Percentiles rank a stretch among this genome's conserved stretches.
Conservation (phyloP, 2,329 filamentous ascomycete genomes). For the Aspergillus piperis region DNA sequence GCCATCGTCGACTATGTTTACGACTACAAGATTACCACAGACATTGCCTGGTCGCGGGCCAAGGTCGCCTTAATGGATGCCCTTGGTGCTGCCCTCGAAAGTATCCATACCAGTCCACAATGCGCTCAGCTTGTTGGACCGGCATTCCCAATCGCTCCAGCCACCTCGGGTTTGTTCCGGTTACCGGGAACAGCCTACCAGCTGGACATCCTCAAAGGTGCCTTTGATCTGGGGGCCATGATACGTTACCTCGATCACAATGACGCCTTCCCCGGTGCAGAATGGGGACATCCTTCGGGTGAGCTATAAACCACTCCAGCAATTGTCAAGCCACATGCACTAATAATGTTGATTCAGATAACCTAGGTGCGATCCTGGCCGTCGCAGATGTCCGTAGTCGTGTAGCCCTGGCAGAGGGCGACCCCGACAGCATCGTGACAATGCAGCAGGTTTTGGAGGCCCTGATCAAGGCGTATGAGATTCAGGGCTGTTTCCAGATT, state of each 20-base stretch:
- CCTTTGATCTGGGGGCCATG: conserved; percentile 42
- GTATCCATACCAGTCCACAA: conserved; percentile 22
- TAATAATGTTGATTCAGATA: conserved; percentile 30
- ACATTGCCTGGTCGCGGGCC: conserved; percentile 23
- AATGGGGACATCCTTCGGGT: conserved; percentile 48
- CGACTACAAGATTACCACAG: conserved; percentile 18
- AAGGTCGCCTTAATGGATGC: conserved; percentile 27
- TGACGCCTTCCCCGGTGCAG: conserved; percentile 41
- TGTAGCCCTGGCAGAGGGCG: conserved; percentile 2
- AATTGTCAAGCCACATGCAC: too few relatives aligned
- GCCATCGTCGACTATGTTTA: conserved; percentile 27
- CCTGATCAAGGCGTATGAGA: conserved; percentile 47
- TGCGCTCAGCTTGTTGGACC: conserved; percentile 18
- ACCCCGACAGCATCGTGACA: conserved; percentile 25
- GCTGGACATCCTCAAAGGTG: conserved; percentile 41
- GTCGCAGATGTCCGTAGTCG: conserved; percentile 37
- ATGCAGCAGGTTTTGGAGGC: conserved; percentile 36
- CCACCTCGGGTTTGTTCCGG: conserved; percentile 21
- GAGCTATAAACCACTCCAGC: too few relatives aligned
- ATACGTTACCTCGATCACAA: conserved; percentile 48
- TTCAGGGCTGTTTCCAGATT: conserved; percentile 43
- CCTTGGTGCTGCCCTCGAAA: conserved; percentile 30
- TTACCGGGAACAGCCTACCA: conserved; percentile 40
- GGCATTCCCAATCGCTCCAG: conserved; percentile 9
- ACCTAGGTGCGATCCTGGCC: conserved; percentile 41